Conservation (phyloP, 768 basidiomycete genomes). For the Tylopilus plumbeoviolaceoides region DNA sequence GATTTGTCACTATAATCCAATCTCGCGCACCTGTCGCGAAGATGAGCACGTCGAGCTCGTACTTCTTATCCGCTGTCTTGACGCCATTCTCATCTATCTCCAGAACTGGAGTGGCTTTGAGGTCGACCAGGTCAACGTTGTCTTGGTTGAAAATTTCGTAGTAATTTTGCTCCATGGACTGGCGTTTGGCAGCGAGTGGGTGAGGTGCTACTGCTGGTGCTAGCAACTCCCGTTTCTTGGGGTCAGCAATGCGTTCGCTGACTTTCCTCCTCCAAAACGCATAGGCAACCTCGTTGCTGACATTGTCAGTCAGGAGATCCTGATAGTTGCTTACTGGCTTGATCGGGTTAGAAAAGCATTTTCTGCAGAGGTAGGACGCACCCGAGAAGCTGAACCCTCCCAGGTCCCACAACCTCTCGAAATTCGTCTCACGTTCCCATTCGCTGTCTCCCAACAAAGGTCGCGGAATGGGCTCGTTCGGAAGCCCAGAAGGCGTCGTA, state of each 20-base stretch:
- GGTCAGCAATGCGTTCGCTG: slow-evolving; percentile 10
- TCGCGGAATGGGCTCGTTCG: background rate
- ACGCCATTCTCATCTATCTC: slow-evolving; percentile 10
- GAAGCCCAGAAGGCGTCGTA: background rate
- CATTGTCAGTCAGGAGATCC: background rate
- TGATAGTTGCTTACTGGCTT: slow-evolving; percentile 8
- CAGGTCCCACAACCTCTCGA: slow-evolving; percentile 9
- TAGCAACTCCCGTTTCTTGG: slow-evolving; percentile 8
- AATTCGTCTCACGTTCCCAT: slow-evolving; percentile 9
- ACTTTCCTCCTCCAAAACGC: slow-evolving; percentile 16
- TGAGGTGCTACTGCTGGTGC: slow-evolving; percentile 12
- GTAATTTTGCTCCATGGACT: slow-evolving; percentile 6
- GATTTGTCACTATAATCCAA: background rate
- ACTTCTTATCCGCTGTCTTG: slow-evolving; percentile 3
- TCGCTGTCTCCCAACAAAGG: slow-evolving; percentile 4
- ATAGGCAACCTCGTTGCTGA: slow-evolving; percentile 2
- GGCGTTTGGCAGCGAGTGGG: slow-evolving; percentile 7
- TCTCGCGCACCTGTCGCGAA: slow-evolving; percentile 13
- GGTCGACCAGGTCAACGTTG: slow-evolving; percentile 14
- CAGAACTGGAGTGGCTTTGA: slow-evolving; percentile 3
- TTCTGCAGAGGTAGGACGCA: background rate
- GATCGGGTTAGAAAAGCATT: background rate
- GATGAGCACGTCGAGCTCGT: slow-evolving; percentile 12
- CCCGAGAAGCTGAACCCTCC: slow-evolving; percentile 8
- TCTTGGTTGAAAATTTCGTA: slow-evolving; percentile 16